Evolutionary conservation across 179 eudicot genomes (phyloP).

Genomic region (Silene vulgaris): DNA sequence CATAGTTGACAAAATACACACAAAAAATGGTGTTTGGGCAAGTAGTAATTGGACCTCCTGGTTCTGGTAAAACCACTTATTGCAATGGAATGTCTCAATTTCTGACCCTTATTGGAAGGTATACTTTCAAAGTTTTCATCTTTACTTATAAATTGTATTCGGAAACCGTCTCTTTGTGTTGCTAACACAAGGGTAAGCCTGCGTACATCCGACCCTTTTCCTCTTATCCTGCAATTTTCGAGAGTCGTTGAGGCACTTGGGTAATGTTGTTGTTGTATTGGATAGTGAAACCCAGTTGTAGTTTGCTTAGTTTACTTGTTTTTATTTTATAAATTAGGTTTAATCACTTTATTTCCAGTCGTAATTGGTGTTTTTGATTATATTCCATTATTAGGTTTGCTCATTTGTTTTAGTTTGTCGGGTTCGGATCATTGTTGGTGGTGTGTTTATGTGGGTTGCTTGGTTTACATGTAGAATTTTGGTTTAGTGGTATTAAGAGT

Average conservation of each 20-base stretch:
- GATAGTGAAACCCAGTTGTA: neutral
- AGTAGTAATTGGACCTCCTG: slow-evolving; percentile 93
- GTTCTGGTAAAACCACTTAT: slow-evolving; percentile 93
- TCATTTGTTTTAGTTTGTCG: neutral
- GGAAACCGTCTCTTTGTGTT: too few species aligned
- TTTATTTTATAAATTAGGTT: neutral
- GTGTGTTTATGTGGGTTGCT: too few species aligned
- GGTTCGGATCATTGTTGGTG: too few species aligned
- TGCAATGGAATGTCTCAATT: slow-evolving; percentile 99
- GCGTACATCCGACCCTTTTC: too few species aligned
- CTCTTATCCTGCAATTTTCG: too few species aligned
- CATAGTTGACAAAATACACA: neutral
- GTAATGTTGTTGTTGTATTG: too few species aligned
- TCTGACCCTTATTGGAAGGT: slow-evolving; percentile 75
- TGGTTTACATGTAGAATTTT: too few species aligned
- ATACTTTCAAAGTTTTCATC: slow-evolving; percentile 20
- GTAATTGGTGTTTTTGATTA: neutral
- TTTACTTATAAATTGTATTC: neutral
- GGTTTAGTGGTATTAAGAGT: too few species aligned
- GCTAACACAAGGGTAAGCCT: too few species aligned
- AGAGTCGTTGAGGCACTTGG: too few species aligned
- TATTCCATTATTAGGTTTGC: neutral
- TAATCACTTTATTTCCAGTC: neutral
- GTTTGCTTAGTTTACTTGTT: neutral
- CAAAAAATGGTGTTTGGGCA: slow-evolving; percentile 79